Conservation (phyloP, 345 rosid genomes). For the Salix caprea region DNA sequence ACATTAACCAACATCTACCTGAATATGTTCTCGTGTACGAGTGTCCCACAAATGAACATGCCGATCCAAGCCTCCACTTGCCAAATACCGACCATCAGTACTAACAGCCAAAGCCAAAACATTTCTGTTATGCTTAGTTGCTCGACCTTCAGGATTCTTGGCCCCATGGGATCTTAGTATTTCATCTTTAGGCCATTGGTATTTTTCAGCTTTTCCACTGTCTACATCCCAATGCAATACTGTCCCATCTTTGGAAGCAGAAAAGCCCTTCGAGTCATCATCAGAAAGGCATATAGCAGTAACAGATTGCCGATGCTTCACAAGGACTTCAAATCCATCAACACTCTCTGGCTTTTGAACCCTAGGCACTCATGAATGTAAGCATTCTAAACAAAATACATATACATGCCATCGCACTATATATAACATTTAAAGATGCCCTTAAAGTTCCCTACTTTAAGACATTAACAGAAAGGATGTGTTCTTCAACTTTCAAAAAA, state of each 20-base stretch:
- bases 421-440: not conserved
- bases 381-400: constrained; percentile 3
- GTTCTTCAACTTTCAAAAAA: not conserved
- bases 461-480: not conserved
- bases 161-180: constrained; percentile 65
- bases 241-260: constrained; percentile 86
- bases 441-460: not conserved
- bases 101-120: constrained; percentile 83
- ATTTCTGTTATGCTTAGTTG: constrained; percentile 62
- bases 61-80: constrained; percentile 88
- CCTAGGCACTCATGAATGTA: constrained; percentile 36
- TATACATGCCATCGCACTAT: not conserved
- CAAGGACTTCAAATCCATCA: constrained; percentile 44
- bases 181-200: constrained; percentile 72
- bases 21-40: constrained; percentile 75
- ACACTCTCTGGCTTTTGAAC: constrained; percentile 55
- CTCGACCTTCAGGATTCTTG: constrained; percentile 66
- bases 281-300: constrained; percentile 82
- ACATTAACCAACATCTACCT: constrained; percentile 38
- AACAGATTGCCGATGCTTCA: constrained; percentile 76
- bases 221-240: constrained; percentile 85
- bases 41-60: constrained; percentile 97
- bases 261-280: constrained; percentile 78
- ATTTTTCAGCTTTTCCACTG: constrained; percentile 60
- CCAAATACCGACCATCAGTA: constrained; percentile 89